Base-by-base conservation (phyloP, 495 filamentous ascomycete genomes). In the Penicillium atrosanguineum region DNA sequence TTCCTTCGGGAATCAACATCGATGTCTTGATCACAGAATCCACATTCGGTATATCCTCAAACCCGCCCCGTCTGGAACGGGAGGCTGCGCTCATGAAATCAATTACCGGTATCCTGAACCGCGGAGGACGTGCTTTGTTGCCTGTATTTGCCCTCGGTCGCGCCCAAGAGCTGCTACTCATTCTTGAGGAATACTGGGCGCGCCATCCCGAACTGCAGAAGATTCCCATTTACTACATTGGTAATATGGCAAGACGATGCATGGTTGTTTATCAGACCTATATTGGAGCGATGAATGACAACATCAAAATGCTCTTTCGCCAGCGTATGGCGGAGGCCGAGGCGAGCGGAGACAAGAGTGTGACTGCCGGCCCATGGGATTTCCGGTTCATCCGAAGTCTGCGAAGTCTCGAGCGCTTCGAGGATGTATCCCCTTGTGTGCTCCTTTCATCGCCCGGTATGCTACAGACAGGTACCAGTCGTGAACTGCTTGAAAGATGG, bases 231-330 rank as follows among this genome's bases (percentile, higher is more conserved):
- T 98, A 97, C 75, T 98, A 97, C 69, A 94, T 94, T 45, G 90
- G 87, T 55, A 95, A 93, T 64, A 80, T 96, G 44, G 94, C 94
- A 1, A 77, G 93, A 57, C 94, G 95, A 69, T 98, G 94, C 66
- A 98, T 98, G 94, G 82, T 96, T 16, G 91, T 98, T 6, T 98
- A 98, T 64, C 93, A 97, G 69, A 98, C 94, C 1, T 97, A 97
- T 63, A 88, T 96, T 53, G 87, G 89, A 48, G 89, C 91, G 23
- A 98, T 98, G 94, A 98, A 98, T 66, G 93, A 96, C 67, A 97
- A 96, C 61, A 97, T 98, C 72, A 96, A 95, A 64, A 81, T 88
- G 3, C 79, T 94, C 7, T 95, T 95, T 73, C 79, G 88, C 18
- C 87, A 93, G 63, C 82, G 89, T 25, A 89, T 91, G 84, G 88